Evolutionary conservation across 208 protist species (phyloP), one percentile per base, ranked within the genome.

Genomic region (Phytomonas sp.): DNA sequence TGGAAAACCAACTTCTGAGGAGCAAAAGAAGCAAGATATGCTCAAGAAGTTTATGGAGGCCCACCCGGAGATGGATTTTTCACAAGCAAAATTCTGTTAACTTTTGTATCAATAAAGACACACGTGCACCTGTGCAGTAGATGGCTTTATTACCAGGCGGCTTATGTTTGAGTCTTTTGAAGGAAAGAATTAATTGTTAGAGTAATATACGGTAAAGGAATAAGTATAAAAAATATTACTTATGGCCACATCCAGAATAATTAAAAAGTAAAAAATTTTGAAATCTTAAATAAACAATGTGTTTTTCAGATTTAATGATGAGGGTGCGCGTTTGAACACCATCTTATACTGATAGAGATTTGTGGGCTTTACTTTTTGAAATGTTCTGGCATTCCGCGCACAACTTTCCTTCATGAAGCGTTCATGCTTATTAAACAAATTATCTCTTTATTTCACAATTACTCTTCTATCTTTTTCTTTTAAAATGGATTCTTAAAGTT

Each of bases 31-130:
- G 76, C 82, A 97, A 34, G 92, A 97, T 34, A 96, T 98, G 83
- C 71, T 98, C 42, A 81, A 88, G 29, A 96, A 98, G 75, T 97
- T 98, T 67, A 98, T 98, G 94, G 88, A 83, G 64, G 84, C 89
- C 30, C 93, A 98, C 73, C 95, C 95, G 1, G 95, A 98, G 78
- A 98, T 98, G 94, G 94, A 98, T 70, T 98, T 98, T 67, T 98
- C 94, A 3, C 82, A 98, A 74, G 92, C 92, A n/a, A 98, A 98
- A 76, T 92, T 98, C 71, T 92, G 77, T 61, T 98, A 91, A 86
- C 26, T 12, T 7, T 16, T 42, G 3, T 30, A 70, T 23, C 5
- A 42, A 31, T 32, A 33, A 31, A 12, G 49, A 45, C 36, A 66
- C 36, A 11, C 29, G 36, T 64, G 33, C 23, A 33, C 29, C 40